Percentiles rank a stretch among this genome's conserved stretches.
phyloP scores from a whole-genome alignment of 2,329 filamentous ascomycete species.

The Curvularia eragrostidis region DNA sequence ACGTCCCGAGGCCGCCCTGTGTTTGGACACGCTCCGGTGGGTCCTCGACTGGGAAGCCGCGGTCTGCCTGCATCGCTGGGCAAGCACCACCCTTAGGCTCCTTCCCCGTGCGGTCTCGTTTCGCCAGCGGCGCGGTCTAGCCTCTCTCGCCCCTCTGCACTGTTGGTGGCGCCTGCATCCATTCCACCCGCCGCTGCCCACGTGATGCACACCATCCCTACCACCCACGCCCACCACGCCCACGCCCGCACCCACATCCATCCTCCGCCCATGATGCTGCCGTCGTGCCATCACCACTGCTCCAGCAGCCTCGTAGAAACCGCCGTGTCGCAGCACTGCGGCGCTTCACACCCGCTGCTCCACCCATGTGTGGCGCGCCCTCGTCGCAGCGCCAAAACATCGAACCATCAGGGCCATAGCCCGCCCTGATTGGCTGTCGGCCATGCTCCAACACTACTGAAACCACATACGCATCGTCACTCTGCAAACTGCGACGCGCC shows the following conservation, averaged over 20 bases:
- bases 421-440: slow-evolving; percentile 39
- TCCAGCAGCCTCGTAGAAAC: neutral
- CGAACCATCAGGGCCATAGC: slow-evolving; percentile 30
- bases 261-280: neutral
- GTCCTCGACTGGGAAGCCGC: slow-evolving; percentile 16
- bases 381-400: slow-evolving; percentile 36
- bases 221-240: neutral
- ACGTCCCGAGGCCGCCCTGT: slow-evolving; percentile 5
- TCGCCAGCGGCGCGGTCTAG: slow-evolving; percentile 20
- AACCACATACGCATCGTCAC: slow-evolving; percentile 42
- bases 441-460: slow-evolving; percentile 44
- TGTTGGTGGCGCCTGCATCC: slow-evolving; percentile 21
- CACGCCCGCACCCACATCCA: neutral
- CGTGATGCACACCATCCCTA: neutral
- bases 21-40: slow-evolving; percentile 6
- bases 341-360: slow-evolving; percentile 1
- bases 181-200: slow-evolving; percentile 1
- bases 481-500: slow-evolving; percentile 43
- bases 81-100: slow-evolving; percentile 20
- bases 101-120: slow-evolving; percentile 26
- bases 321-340: neutral
- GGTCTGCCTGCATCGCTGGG: slow-evolving; percentile 15
- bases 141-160: slow-evolving; percentile 13
- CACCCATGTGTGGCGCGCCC: slow-evolving; percentile 12
- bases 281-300: neutral